Evolutionary conservation across 257 asterid species (phyloP).

Genomic region (Cinchona pubescens): DNA sequence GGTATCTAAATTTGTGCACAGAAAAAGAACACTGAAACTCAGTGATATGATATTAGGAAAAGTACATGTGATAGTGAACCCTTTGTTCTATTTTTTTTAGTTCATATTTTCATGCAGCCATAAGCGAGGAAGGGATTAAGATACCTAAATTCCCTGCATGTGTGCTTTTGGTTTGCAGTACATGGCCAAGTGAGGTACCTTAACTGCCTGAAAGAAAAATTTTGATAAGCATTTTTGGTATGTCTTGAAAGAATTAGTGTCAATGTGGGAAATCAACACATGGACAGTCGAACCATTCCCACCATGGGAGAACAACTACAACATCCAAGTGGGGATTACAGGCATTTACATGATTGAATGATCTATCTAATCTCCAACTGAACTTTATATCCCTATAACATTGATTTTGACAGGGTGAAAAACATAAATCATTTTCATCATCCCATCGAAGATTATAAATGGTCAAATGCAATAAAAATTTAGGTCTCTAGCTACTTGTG

Average conservation of each 20-base stretch:
- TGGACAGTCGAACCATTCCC: background rate
- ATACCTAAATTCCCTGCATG: too few relatives aligned
- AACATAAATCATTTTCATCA: slow-evolving; percentile 28
- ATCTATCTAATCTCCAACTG: slow-evolving; percentile 23
- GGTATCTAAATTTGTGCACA: too few relatives aligned
- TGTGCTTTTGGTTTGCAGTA: too few relatives aligned
- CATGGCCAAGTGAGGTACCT: too few relatives aligned
- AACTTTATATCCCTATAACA: slow-evolving; percentile 18
- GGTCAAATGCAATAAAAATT: slow-evolving; percentile 4
- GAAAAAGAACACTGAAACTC: too few relatives aligned
- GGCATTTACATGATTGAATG: slow-evolving; percentile 28
- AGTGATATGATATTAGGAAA: too few relatives aligned
- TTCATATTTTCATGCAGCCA: too few relatives aligned
- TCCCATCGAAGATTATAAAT: slow-evolving; percentile 31
- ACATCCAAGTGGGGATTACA: background rate
- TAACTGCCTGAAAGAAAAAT: background rate
- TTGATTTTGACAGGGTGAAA: slow-evolving; percentile 28
- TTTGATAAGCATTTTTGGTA: background rate
- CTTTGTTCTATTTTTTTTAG: too few relatives aligned
- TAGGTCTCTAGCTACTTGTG: slow-evolving; percentile 6
- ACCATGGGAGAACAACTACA: background rate
- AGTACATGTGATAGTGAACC: too few relatives aligned
- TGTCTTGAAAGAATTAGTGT: background rate
- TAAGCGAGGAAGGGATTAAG: too few relatives aligned
- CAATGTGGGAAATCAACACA: background rate